These are phyloP conservation scores for Obba rivulosa DNA, from an alignment of 768 basidiomycete species.

Conservation along the genomic window DNA sequence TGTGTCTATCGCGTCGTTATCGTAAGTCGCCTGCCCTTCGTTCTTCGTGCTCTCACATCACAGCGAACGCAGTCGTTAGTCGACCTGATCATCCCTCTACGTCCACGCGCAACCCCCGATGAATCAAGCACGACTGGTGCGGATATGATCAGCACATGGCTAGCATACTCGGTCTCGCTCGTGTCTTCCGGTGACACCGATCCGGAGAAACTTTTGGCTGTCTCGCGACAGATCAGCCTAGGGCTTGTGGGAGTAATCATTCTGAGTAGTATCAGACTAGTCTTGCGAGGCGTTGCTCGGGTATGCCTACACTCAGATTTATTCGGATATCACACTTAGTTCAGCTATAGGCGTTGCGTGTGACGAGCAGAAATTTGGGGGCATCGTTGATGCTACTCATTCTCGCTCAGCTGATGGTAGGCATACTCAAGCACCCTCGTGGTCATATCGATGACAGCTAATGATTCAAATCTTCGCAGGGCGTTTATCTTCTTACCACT, in stretches of 20 bases:
- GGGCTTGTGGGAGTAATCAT: conserved; percentile 74
- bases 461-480: conserved; percentile 36
- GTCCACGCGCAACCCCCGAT: conserved; percentile 3
- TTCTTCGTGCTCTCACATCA: background rate
- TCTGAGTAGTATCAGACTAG: conserved; percentile 62
- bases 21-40: conserved; percentile 34
- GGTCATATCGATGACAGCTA: background rate
- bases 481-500: conserved; percentile 78
- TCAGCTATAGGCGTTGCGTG: conserved; percentile 43
- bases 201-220: conserved; percentile 31
- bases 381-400: conserved; percentile 73
- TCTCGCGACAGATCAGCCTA: conserved; percentile 56
- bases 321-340: background rate
- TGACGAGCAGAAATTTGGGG: conserved; percentile 64
- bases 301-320: conserved; percentile 27
- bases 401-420: conserved; percentile 80
- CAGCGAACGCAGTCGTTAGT: conserved; percentile 36
- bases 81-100: conserved; percentile 41
- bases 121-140: conserved; percentile 5
- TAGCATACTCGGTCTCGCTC: conserved; percentile 36
- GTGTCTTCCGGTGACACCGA: conserved; percentile 29
- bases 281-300: conserved; percentile 62
- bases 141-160: conserved; percentile 37
- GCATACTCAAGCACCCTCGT: conserved; percentile 8
- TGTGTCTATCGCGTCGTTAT: conserved; percentile 58